Evolutionary conservation across 192 early-diverging fungal genomes (phyloP).

Genomic region (Paraglomus brasilianum): DNA sequence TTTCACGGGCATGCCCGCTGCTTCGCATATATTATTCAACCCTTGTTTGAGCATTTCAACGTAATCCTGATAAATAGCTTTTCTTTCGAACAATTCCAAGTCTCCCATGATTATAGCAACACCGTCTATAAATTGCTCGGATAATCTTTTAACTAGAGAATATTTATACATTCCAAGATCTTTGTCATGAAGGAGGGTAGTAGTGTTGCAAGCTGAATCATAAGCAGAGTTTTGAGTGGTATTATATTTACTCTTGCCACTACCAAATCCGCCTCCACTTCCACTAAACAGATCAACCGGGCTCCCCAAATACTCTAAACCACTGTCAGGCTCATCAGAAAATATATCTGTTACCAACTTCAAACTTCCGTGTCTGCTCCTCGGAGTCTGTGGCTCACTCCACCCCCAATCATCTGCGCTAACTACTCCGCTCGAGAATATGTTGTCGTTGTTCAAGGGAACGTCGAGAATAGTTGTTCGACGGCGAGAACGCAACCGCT

Average conservation of each 20-base stretch:
- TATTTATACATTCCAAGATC: constrained; percentile 26
- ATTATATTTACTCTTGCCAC: constrained; percentile 42
- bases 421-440: constrained; percentile 23
- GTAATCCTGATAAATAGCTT: constrained; percentile 49
- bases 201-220: no score
- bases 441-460: constrained; percentile 9
- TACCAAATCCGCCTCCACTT: no score
- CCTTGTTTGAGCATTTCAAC: constrained; percentile 46
- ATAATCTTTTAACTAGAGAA: constrained; percentile 24
- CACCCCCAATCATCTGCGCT: constrained; percentile 27
- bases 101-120: constrained; percentile 48
- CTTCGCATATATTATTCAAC: constrained; percentile 47
- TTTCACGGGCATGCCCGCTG: constrained; percentile 49
- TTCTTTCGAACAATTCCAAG: constrained; percentile 45
- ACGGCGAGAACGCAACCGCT: constrained; percentile 13
- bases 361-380: not conserved
- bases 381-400: constrained; percentile 3
- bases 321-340: constrained; percentile 12
- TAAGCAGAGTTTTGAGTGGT: constrained; percentile 26
- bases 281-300: no score
- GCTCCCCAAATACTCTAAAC: no score
- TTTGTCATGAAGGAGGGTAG: constrained; percentile 22
- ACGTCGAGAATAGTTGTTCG: constrained; percentile 26
- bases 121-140: constrained; percentile 46
- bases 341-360: not conserved